Evolutionary conservation across 2,329 filamentous ascomycete species (phyloP).

Genomic region (Neonectria ditissima): DNA sequence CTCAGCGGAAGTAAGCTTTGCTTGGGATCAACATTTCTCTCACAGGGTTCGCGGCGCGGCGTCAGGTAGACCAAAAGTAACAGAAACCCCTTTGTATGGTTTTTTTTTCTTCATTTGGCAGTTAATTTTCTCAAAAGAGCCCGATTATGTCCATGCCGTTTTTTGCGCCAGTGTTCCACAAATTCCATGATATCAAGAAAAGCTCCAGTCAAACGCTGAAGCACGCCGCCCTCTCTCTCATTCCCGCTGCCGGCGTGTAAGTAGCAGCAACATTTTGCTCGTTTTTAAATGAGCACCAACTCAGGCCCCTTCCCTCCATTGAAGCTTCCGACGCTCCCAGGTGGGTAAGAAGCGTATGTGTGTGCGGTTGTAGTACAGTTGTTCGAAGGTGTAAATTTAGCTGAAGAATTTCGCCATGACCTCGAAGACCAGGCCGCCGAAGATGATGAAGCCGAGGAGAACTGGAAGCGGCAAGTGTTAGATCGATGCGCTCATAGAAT

Average conservation of each 20-base stretch:
- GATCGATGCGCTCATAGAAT: neutral
- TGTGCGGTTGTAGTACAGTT: constrained; percentile 17
- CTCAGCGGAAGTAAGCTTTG: constrained; percentile 9
- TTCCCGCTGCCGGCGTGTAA: constrained; percentile 19
- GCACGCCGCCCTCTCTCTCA: constrained; percentile 28
- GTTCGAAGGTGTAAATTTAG: constrained; percentile 34
- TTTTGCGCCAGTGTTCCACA: constrained; percentile 45
- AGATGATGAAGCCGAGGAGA: constrained; percentile 70
- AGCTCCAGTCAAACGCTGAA: constrained; percentile 32
- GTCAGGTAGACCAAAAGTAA: constrained; percentile 46
- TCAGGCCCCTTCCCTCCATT: constrained; percentile 16
- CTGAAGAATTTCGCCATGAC: constrained; percentile 65
- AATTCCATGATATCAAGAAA: constrained; percentile 42
- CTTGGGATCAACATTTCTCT: constrained; percentile 26
- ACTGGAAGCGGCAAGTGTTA: constrained; percentile 50
- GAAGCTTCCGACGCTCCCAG: constrained; percentile 16
- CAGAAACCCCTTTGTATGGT: constrained; percentile 34
- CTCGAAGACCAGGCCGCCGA: constrained; percentile 71
- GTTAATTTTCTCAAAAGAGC: constrained; percentile 21
- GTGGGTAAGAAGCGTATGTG: constrained; percentile 23
- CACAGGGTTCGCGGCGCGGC: constrained; percentile 40
- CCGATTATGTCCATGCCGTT: constrained; percentile 41
- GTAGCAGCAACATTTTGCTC: constrained; percentile 11
- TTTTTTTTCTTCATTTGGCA: constrained; percentile 1
- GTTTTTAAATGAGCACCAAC: constrained; percentile 17